Base-by-base conservation (phyloP, 768 basidiomycete genomes). In the Lanmaoa pseudosensibilis region DNA sequence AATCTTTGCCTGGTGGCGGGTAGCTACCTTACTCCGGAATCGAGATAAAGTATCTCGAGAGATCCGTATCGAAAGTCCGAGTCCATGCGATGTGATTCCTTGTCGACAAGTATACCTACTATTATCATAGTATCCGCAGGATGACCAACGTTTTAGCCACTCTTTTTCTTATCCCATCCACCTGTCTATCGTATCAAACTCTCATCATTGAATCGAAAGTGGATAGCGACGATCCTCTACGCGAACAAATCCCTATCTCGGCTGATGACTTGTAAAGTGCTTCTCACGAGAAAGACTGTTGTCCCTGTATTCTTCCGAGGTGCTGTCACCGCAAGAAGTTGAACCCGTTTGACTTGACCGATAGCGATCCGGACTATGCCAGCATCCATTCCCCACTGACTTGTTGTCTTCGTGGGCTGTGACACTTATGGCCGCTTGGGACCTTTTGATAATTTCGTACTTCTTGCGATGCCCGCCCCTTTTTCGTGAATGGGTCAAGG, bases 1-100 rank as follows among this genome's bases (percentile, higher is more conserved):
- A 99, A 99, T 72, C 80, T 99, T 34, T 95, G 93, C 71, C 75
- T 98, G 54, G 92, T 90, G 44, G 88, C 90, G 18, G 96, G 96
- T 6, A 80, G 79, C 41, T 88, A 86, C 68, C 74, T 85, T 40
- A 75, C 87, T 21, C 78, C 84, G 1, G 88, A 88, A 55, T 69
- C 75, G 50, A 76, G 82, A 70, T 84, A 65, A 41, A 27, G 12
- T 48, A 16, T 39, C 12, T 38, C 25, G 18, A 38, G 49, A 36
- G 19, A 36, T 27, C 23, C 27, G 6, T 41, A 54, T 27, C 23
- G 36, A 50, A 25, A 27, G 7, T 32, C 1, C 7, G 16, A 18
- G 12, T 38, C 37, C 34, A n/a, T 6, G 16, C 39, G 46, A 19
- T 16, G 39, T 38, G 36, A 32, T 45, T 11, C 21, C 27, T 32